Evolutionary conservation across 306 rosid genomes (phyloP), one percentile per base, ranked within the genome.

Genomic region (Corylus americana): DNA sequence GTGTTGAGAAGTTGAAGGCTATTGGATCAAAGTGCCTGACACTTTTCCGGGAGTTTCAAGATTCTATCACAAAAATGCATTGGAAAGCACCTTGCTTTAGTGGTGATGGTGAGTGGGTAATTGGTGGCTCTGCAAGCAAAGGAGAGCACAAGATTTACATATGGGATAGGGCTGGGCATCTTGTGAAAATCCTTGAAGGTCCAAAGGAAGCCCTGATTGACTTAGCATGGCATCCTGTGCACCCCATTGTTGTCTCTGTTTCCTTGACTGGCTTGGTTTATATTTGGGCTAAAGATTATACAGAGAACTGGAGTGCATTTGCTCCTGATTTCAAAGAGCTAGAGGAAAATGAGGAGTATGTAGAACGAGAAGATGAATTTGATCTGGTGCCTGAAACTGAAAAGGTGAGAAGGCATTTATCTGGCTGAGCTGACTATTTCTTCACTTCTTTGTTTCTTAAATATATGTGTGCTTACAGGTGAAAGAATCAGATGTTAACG

Each of bases 81-180:
- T 96, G 99, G 99, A 96, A 93, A 89, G 99, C 97, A 27, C 99
- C 99, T 67, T 93, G 98, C 79, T 96, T 96, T 83, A 96, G 99
- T 75, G 99, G 99, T 12, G 99, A 96, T 69, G 99, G 98, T 74
- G 99, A 96, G 86, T 96, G 99, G 98, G 98, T 96, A 31, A 87
- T 96, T 53, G 96, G 97, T 74, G 99, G 99, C 83, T 91, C 97
- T 75, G 99, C 99, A 74, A 93, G 98, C 91, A 96, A 93, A 90
- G 99, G 99, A 39, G 99, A 96, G 83, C 99, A 96, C 88, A 93
- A 96, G 85, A 93, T 96, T 83, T 96, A 96, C 78, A 85, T 91
- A 78, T 96, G 99, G 99, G 99, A 96, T 84, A 87, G 98, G 78
- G 98, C 97, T 4, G 99, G 99, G 50, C 94, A 89, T 84, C 98